Evolutionary conservation across 2,329 filamentous ascomycete species (phyloP).

Genomic region (Aciculosporium take): DNA sequence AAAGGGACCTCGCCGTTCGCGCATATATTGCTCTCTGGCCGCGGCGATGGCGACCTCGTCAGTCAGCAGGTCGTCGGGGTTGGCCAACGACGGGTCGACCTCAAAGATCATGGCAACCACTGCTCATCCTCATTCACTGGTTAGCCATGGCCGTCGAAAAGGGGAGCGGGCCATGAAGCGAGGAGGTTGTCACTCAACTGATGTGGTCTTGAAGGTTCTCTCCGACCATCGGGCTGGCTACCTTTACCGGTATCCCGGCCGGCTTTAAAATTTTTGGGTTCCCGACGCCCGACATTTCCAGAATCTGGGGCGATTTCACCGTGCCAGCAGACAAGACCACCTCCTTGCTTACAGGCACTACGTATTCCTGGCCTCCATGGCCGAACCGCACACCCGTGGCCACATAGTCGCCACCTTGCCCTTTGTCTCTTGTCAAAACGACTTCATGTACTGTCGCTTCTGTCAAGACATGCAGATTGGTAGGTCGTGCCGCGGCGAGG

Average conservation of each 20-base stretch:
- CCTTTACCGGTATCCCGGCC: constrained; percentile 24
- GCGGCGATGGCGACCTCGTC: constrained; percentile 15
- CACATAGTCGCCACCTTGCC: constrained; percentile 5
- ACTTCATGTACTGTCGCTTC: constrained; percentile 16
- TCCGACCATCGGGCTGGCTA: constrained; percentile 30
- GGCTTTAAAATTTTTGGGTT: constrained; percentile 20
- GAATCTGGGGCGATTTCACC: constrained; percentile 40
- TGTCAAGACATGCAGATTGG: constrained; percentile 27
- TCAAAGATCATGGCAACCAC: constrained; percentile 31
- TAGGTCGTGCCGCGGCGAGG: constrained; percentile 22
- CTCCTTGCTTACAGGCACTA: constrained; percentile 30
- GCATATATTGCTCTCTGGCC: constrained; percentile 20
- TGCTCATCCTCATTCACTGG: neutral
- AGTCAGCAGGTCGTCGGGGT: constrained; percentile 24
- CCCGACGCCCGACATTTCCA: constrained; percentile 50
- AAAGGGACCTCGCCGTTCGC: constrained; percentile 19
- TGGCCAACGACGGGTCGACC: constrained; percentile 26
- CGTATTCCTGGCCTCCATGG: constrained; percentile 21
- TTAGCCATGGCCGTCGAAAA: too few relatives aligned
- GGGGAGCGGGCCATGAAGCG: too few relatives aligned
- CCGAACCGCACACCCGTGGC: constrained; percentile 21
- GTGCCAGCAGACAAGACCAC: constrained; percentile 46
- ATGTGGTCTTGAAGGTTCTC: constrained; percentile 35
- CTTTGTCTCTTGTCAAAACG: constrained; percentile 12
- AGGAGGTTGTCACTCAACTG: constrained; percentile 7